Evolutionary conservation across 1,284 basidiomycete species (phyloP), one percentile per base, ranked within the genome.

Genomic region (Tilletia setariae): DNA sequence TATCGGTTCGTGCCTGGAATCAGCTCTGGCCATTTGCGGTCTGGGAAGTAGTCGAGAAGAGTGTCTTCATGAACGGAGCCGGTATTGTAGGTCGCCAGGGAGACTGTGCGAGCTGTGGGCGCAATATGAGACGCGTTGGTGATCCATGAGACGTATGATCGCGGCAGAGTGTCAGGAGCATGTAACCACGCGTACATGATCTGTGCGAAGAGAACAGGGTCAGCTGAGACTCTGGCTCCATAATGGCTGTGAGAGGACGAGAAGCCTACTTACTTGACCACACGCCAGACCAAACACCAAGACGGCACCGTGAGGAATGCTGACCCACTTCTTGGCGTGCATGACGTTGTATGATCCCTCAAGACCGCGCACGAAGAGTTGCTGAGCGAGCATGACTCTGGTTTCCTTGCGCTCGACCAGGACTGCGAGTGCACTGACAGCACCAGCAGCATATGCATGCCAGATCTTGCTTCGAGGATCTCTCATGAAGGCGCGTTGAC

Each of bases 401-500:
- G 91, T 85, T 1, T 86, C 86, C 68, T 85, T 86, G 76, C 88
- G 90, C 84, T 97, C 93, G 81, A 90, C 92, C 79, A 92, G 85
- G 56, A 98, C 87, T 0, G 90, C 90, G n/a, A 92, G 74, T 6
- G 89, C 89, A 0, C 91, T 90, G 30, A 94, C 79, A 0, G 91
- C 88, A 16, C 94, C 94, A 1, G 95, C 93, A 4, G 92, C 83
- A 0, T 92, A 89, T 1, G 94, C 89, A 79, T 98, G 91, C 94
- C 94, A 98, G 72, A 89, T 84, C 72, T 85, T 77, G 61, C 74
- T 74, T 61, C 80, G 73, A 1, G 80, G 80, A 66, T 80, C 79
- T 2, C 68, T 73, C 71, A 76, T 74, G 44, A 79, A 81, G 15
- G 79, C 71, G 15, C 72, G 68, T 15, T 72, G 72, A 70, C 76